phyloP scores from a whole-genome alignment of 2,329 filamentous ascomycete species.

The Chaetomiaceae sp. region DNA sequence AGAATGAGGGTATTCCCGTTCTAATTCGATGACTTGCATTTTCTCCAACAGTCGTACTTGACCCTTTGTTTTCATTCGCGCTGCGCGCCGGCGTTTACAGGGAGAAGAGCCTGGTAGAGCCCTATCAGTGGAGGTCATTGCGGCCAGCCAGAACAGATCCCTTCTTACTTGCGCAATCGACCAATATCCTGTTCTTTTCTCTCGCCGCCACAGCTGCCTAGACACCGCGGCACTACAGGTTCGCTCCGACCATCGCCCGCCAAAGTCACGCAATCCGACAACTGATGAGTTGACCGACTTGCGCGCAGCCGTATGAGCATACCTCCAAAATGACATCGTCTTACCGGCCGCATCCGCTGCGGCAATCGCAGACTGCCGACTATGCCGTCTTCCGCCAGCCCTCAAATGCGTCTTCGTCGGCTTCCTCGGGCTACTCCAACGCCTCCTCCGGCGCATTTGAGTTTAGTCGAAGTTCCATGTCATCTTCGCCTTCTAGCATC shows the following conservation, averaged over 20 bases:
- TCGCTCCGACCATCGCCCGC: conserved; percentile 4
- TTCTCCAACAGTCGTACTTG: conserved; percentile 11
- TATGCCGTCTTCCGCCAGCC: conserved; percentile 52
- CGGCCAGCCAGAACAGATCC: no score
- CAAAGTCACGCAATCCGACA: conserved; percentile 3
- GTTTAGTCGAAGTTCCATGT: conserved; percentile 53
- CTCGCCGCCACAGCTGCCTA: conserved; percentile 1
- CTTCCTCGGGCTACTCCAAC: conserved; percentile 61
- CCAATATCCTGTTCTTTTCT: background rate
- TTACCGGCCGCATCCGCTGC: conserved; percentile 53
- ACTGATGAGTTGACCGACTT: conserved; percentile 26
- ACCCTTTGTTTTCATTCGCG: conserved; percentile 14
- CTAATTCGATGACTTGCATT: conserved; percentile 8
- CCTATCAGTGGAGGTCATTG: no score
- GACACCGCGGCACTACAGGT: conserved; percentile 6
- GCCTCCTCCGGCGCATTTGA: conserved; percentile 45
- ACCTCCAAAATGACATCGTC: conserved; percentile 34
- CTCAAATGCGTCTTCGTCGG: conserved; percentile 65
- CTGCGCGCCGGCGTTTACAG: conserved; percentile 19
- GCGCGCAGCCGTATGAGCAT: conserved; percentile 19
- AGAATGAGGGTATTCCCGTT: conserved; percentile 19
- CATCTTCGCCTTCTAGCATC: conserved; percentile 63
- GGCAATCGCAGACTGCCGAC: conserved; percentile 50
- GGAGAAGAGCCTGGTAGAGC: background rate
- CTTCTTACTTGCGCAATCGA: background rate